Percentiles rank a stretch among this genome's conserved stretches.
phyloP scores from a whole-genome alignment of 768 basidiomycete genomes.

The Fistulinella prunicolor region DNA sequence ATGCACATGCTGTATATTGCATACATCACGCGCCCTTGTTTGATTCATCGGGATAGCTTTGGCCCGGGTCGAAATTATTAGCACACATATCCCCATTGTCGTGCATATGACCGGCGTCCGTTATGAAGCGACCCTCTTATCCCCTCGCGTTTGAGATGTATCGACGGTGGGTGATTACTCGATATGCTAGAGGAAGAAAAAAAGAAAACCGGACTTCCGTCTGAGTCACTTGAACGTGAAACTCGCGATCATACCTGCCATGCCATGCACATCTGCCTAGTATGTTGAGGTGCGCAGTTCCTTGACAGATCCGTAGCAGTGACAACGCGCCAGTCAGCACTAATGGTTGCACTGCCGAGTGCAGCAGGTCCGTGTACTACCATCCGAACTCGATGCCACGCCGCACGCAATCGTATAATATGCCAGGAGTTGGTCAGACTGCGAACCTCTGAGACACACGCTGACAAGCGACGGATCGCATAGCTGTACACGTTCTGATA shows the following conservation, averaged over 20 bases:
- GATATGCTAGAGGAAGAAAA: background rate
- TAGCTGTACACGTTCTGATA: background rate
- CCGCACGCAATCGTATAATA: background rate
- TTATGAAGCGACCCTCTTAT: background rate
- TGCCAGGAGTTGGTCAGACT: background rate
- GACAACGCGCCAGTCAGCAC: no score
- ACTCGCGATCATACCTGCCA: conserved; percentile 8
- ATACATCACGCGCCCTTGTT: no score
- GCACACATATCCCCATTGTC: no score
- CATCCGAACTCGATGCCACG: conserved; percentile 1
- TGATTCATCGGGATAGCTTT: no score
- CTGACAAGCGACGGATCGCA: conserved; percentile 3
- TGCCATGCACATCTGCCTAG: background rate
- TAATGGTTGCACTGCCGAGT: background rate
- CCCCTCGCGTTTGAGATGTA: conserved; percentile 4
- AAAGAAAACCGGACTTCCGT: conserved; percentile 1
- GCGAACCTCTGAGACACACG: conserved; percentile 8
- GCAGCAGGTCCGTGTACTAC: background rate
- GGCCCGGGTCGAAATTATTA: no score
- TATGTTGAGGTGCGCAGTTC: background rate
- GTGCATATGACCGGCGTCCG: no score
- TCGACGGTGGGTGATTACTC: background rate
- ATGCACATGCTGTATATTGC: background rate
- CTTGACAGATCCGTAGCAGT: background rate
- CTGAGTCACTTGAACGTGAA: conserved; percentile 13